A percentile compares a stretch with the other conserved stretches of the same genome.
These are phyloP conservation scores for Ramaria sp. DNA, from an alignment of 768 basidiomycete genomes.

Conservation along the genomic window DNA sequence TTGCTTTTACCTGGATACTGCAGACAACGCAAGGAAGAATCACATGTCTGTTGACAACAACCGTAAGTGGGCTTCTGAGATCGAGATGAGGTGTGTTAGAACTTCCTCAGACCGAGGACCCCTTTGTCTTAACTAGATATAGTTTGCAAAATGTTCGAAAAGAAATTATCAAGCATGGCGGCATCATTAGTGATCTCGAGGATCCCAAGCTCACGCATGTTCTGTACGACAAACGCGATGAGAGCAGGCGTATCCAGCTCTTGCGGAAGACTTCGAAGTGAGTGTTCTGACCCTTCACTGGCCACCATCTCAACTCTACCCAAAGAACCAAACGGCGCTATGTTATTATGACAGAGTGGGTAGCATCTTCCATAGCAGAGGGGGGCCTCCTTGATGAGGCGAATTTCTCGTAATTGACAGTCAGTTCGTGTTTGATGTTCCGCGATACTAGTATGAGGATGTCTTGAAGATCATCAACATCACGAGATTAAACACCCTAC, in stretches of 20 bases:
- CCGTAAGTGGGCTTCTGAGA: constrained; percentile 19
- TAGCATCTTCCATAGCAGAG: constrained; percentile 74
- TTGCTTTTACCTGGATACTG: constrained; percentile 83
- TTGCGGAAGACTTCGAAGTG: constrained; percentile 65
- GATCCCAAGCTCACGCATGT: constrained; percentile 82
- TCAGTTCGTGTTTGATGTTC: too few species aligned
- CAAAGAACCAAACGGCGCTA: constrained; percentile 70
- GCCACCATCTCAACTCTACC: constrained; percentile 12
- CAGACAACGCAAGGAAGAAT: constrained; percentile 56
- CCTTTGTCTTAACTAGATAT: constrained; percentile 19
- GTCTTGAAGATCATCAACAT: too few species aligned
- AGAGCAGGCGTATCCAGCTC: constrained; percentile 57
- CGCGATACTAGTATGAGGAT: too few species aligned
- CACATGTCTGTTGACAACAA: constrained; percentile 45
- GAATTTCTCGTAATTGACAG: neutral
- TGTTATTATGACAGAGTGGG: constrained; percentile 67
- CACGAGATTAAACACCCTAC: too few species aligned
- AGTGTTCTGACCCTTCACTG: constrained; percentile 17
- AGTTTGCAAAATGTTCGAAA: constrained; percentile 47
- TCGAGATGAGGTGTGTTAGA: constrained; percentile 39
- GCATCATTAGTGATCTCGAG: constrained; percentile 52
- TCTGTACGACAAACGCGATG: constrained; percentile 74
- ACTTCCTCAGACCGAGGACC: neutral
- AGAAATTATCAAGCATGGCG: constrained; percentile 59
- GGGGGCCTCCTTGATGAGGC: constrained; percentile 72